These are phyloP conservation scores for Eutreptiella sp. DNA, from an alignment of 208 protist species.

Conservation along the genomic window DNA sequence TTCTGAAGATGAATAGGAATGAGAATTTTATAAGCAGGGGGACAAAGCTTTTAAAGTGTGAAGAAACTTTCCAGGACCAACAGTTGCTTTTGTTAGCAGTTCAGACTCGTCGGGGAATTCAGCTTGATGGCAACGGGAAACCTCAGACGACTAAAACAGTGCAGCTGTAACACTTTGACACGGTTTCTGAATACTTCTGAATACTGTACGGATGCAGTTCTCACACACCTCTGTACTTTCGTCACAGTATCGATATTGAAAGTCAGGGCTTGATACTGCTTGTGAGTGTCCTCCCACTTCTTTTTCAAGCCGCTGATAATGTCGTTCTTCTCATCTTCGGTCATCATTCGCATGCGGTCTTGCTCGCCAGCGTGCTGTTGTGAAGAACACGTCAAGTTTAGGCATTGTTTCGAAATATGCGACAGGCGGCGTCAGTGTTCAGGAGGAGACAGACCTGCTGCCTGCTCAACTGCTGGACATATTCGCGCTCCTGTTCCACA, in stretches of 20 bases:
- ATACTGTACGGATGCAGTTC: no score
- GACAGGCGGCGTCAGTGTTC: background rate
- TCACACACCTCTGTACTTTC: conserved; percentile 53
- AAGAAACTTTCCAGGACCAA: no score
- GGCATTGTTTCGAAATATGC: background rate
- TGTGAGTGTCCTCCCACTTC: conserved; percentile 53
- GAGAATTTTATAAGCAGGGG: no score
- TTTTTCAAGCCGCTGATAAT: conserved; percentile 59
- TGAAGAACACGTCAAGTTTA: background rate
- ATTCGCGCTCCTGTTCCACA: conserved; percentile 65
- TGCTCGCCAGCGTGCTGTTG: conserved; percentile 43
- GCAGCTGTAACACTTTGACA: no score
- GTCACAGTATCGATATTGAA: conserved; percentile 67
- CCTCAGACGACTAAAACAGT: no score
- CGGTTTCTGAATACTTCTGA: no score
- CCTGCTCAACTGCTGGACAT: conserved; percentile 57
- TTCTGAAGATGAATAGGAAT: no score
- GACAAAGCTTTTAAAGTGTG: no score
- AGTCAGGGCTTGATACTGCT: conserved; percentile 65
- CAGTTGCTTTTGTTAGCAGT: no score
- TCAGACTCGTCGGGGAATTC: no score
- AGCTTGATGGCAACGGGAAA: no score
- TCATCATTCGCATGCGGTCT: conserved; percentile 62
- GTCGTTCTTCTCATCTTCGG: conserved; percentile 57
- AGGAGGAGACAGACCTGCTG: conserved; percentile 33